These are phyloP conservation scores for Grigorovia humatica DNA, from an alignment of 805 yeast species.

Conservation along the genomic window DNA sequence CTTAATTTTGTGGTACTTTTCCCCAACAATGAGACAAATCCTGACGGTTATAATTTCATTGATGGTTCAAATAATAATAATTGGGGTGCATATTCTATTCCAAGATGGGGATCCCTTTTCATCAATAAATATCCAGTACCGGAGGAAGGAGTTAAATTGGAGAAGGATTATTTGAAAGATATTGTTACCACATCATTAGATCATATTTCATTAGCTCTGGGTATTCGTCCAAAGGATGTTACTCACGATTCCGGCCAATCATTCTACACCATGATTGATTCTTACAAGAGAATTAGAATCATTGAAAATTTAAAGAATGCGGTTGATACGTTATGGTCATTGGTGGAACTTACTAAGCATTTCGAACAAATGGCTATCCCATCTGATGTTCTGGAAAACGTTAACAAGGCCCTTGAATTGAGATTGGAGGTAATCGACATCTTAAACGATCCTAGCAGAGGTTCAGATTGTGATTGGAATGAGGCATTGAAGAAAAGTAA, in stretches of 20 bases:
- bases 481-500: conserved; percentile 52
- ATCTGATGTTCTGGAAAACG: conserved; percentile 50
- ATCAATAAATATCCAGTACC: conserved; percentile 35
- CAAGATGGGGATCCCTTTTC: conserved; percentile 74
- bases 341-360: conserved; percentile 55
- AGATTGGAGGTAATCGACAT: conserved; percentile 25
- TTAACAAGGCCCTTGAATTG: conserved; percentile 38
- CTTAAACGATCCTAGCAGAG: conserved; percentile 22
- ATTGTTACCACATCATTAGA: conserved; percentile 60
- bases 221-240: conserved; percentile 44
- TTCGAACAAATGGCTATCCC: conserved; percentile 82
- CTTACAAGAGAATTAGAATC: conserved; percentile 49
- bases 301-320: conserved; percentile 51
- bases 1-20: conserved; percentile 53
- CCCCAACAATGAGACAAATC: conserved; percentile 19
- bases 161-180: conserved; percentile 36
- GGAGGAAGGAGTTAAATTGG: conserved; percentile 14
- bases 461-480: conserved; percentile 31
- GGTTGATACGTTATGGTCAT: conserved; percentile 59
- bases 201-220: conserved; percentile 65
- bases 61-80: conserved; percentile 1
- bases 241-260: conserved; percentile 30
- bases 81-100: conserved; percentile 47
- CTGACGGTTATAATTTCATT: conserved; percentile 34
- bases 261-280: conserved; percentile 53